Base-by-base conservation (phyloP, 495 filamentous ascomycete species). In the Penicillium pulvis region DNA sequence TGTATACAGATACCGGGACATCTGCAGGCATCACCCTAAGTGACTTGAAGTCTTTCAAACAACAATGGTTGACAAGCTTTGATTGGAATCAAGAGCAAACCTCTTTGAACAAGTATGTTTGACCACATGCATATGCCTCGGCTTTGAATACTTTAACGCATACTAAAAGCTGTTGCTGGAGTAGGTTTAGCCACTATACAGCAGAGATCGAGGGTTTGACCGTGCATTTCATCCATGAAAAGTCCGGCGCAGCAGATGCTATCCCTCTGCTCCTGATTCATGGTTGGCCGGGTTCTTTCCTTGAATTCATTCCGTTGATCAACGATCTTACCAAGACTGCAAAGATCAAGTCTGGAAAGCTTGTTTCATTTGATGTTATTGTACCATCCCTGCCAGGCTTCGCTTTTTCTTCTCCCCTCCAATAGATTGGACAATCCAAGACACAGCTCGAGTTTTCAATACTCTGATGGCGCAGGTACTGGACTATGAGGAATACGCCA, bases 261-360 rank as follows among this genome's bases (percentile, higher is more conserved):
- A 74, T 72, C 12, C 74, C 72, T 9, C 54, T 75, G 10, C 64
- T 76, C 20, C 59, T 76, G 35, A 45, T 74, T 36, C 69, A 75
- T 53, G 69, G 74, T 23, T 76, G 76, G 74, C 74, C 74, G 2
- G 72, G 75, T 12, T 74, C 72, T 20, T 76, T 76, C 51, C 58
- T 65, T 16, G 72, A 76, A 54, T 69, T 70, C 12, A 52, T 45
- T n/a, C 64, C 62, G n/a, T 43, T 73, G 44, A 59, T 72, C 47
- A 6, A 47, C 23, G 20, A 55, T 6, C 55, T 57, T 11, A 57
- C 47, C 17, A 16, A 52, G 48, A 30, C 19, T 12, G 39, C 1
- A 17, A 6, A 3, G 14, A 42, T 14, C 17, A 42, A 42, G 39
- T 42, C 55, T 20, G 55, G 55, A 28, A 57, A 57, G 30, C 16